Evolutionary conservation across 1,284 basidiomycete genomes (phyloP), one percentile per base, ranked within the genome.

Genomic region (Trametes sp.): DNA sequence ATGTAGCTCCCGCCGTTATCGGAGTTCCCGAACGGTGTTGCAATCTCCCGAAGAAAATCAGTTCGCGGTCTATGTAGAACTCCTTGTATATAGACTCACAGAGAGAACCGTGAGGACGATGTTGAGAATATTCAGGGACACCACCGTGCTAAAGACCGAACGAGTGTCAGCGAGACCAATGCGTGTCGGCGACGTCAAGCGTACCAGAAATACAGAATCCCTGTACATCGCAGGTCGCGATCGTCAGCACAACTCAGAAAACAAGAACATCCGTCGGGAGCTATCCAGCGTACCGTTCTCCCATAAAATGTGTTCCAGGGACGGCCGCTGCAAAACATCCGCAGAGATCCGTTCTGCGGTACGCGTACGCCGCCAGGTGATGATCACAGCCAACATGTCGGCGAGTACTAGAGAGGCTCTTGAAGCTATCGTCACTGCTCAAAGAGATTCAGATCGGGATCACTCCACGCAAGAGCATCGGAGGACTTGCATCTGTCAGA

Each of bases 291-390:
- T 28, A 59, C 58, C 58, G 14, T 53, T 54, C 10, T 41, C 14
- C 23, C 53, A 35, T 35, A 59, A 41, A 19, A 59, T 28, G 1
- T 49, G 51, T n/a, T 54, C 21, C 33, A 59, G 50, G 1, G 33
- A 31, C 0, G 51, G 33, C 19, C 35, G n/a, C 8, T 28, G 16
- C 19, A 41, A 2, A 1, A n/a, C 29, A 6, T 54, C 24, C 1
- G n/a, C 16, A 3, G 44, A 6, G 4, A 36, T 8, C 16, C 29
- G 16, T 14, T 29, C 24, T 23, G 23, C 16, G 16, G 21, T 45
- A 7, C 48, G 49, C 2, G 54, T 56, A 19, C 11, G 21, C 4
- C 48, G 29, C 59, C 59, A 61, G 2, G 59, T 61, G 4, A 51
- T 41, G 14, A 29, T 31, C 23, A 56, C 33, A 36, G 50, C 59